Base-by-base conservation (phyloP, 306 rosid genomes). In the Astragalus glycyphyllos region DNA sequence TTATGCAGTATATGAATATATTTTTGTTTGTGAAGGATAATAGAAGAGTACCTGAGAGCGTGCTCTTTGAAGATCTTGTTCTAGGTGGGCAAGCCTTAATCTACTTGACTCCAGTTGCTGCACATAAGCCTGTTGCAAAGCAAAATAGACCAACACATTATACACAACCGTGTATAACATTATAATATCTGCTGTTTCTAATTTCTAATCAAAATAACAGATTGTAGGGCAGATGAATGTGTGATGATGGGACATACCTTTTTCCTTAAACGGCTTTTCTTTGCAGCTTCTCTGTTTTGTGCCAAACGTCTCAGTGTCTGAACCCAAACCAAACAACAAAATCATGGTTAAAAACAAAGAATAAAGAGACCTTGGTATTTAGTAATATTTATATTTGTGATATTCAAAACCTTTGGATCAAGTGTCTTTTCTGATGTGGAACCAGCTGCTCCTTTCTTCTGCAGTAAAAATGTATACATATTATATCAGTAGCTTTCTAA, bases 221-320 rank as follows among this genome's bases (percentile, higher is more conserved):
- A 40, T 8, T 60, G 38, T 68, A 53, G 20, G 8, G 62, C 3
- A 8, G 41, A 54, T 23, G 20, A 9, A 3, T 20, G 64, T 58
- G 68, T 10, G 12, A 74, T 62, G 73, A 54, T 79, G 77, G 51
- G 58, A 67, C 76, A 50, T 7, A 92, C 98, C 90, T 94, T 94
- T 75, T 94, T 94, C 76, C 97, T 87, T 6, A 94, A 78, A 37
- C 98, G 96, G 77, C 98, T 93, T 82, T 93, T 93, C 82, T 84
- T 84, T 59, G 98, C 98, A 45, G 98, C 98, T 48, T 90, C 98
- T 87, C 98, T 81, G 84, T 93, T 93, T 69, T 93, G 98, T 69
- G 98, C 98, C 65, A 93, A 77, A 48, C 98, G 94, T 79, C 98
- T 93, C 81, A 90, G 58, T 72, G 94, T 85, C 98, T 93, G 70